A percentile compares a stretch with the other conserved stretches of the same genome.
These are phyloP conservation scores for Phaseolus coccineus DNA, from an alignment of 331 rosid genomes.

Conservation along the genomic window DNA sequence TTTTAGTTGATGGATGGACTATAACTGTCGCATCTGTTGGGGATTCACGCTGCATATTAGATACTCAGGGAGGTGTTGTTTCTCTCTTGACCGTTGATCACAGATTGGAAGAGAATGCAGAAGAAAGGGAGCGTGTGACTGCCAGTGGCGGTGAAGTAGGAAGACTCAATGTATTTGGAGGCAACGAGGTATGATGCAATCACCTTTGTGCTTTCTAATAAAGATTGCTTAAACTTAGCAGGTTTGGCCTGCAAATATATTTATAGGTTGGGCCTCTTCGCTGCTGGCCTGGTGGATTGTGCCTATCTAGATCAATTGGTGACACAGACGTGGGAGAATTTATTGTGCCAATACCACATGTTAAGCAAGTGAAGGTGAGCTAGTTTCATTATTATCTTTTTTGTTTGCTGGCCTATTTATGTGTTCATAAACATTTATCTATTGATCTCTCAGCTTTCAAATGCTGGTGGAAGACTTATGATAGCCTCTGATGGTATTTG, in stretches of 20 bases:
- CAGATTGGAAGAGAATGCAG: constrained; percentile 94
- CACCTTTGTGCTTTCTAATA: constrained; percentile 36
- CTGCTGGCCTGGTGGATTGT: constrained; percentile 99
- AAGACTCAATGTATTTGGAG: constrained; percentile 93
- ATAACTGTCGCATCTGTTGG: constrained; percentile 99
- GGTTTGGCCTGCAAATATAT: constrained; percentile 34
- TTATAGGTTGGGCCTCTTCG: constrained; percentile 97
- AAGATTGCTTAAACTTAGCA: constrained; percentile 28
- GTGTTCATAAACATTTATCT: constrained; percentile 35
- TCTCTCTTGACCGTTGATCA: constrained; percentile 98
- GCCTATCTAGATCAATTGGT: constrained; percentile 98
- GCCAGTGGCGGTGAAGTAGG: constrained; percentile 99
- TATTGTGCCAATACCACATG: constrained; percentile 97
- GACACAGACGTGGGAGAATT: constrained; percentile 98
- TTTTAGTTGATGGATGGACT: constrained; percentile 94
- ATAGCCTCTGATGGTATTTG: constrained; percentile 99
- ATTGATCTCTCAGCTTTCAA: constrained; percentile 73
- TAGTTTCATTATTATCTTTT: constrained; percentile 27
- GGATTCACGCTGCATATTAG: constrained; percentile 97
- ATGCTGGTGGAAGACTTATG: constrained; percentile 93
- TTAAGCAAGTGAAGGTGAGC: constrained; percentile 96
- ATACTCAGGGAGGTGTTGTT: constrained; percentile 94
- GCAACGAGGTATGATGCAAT: constrained; percentile 72
- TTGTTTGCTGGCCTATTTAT: constrained; percentile 9
- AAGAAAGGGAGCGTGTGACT: constrained; percentile 97